Conservation (phyloP, 2,329 filamentous ascomycete species). For the Neoscytalidium dimidiatum region DNA sequence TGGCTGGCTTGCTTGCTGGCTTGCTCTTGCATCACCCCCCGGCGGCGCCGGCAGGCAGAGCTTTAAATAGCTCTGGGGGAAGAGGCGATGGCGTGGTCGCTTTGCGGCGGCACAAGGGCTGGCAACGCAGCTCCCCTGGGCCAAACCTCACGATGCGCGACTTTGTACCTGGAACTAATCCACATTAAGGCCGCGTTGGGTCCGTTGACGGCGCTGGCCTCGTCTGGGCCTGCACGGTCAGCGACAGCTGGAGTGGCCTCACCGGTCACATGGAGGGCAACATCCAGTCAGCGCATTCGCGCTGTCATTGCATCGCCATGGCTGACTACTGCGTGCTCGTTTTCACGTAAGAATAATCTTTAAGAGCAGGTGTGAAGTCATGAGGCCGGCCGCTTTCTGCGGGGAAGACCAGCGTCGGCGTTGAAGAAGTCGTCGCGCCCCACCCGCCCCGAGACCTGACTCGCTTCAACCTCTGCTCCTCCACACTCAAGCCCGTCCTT, state of each 20-base stretch:
- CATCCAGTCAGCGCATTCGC: conserved; percentile 11
- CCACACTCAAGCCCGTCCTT: background rate
- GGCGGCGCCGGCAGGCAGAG: background rate
- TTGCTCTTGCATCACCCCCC: too few relatives aligned
- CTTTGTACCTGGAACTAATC: conserved; percentile 18
- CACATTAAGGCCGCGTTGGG: conserved; percentile 12
- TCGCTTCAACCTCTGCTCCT: background rate
- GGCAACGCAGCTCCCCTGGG: background rate
- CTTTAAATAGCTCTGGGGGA: conserved; percentile 7
- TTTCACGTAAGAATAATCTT: conserved; percentile 14
- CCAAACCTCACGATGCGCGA: conserved; percentile 12
- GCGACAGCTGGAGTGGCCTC: background rate
- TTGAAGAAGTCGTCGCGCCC: conserved; percentile 9
- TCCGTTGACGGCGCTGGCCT: background rate
- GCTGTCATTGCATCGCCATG: conserved; percentile 15
- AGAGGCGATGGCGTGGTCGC: background rate
- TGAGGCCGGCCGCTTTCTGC: conserved; percentile 12
- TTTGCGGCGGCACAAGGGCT: conserved; percentile 9
- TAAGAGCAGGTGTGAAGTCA: conserved; percentile 12
- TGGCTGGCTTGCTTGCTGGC: too few relatives aligned
- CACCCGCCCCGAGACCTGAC: conserved; percentile 1
- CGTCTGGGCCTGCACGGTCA: conserved; percentile 3
- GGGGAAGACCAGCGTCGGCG: conserved; percentile 5
- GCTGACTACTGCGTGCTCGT: conserved; percentile 14
- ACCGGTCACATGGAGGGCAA: conserved; percentile 10